Evolutionary conservation across 176 grass and related monocot genomes (phyloP).

Genomic region (Oryza coarctata): DNA sequence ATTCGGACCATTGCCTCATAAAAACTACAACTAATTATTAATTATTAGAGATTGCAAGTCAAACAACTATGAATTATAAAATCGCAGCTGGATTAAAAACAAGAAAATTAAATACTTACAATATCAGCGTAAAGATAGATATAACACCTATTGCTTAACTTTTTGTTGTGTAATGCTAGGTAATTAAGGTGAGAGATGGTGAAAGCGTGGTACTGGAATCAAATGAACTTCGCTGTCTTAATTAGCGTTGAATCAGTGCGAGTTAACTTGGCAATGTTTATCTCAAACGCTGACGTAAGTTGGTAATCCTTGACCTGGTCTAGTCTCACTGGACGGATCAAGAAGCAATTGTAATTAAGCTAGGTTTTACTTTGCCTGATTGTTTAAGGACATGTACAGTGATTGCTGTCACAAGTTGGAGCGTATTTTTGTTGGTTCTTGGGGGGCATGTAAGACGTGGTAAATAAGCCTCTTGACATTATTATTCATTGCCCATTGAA

Average conservation of each 20-base stretch:
- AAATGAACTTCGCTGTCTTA: background rate
- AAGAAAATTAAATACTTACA: no score
- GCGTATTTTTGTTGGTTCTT: conserved; percentile 36
- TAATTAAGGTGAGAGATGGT: background rate
- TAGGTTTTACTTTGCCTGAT: conserved; percentile 15
- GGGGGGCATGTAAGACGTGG: conserved; percentile 30
- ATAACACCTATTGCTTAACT: no score
- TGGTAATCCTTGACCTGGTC: background rate
- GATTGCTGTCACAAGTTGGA: conserved; percentile 20
- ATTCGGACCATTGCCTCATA: no score
- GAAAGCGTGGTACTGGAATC: background rate
- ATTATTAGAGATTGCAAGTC: no score
- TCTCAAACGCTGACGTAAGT: background rate
- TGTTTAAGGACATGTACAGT: background rate
- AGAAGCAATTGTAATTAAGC: conserved; percentile 12
- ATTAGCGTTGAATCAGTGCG: background rate
- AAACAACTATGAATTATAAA: no score
- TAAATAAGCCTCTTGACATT: background rate
- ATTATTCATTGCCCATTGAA: background rate
- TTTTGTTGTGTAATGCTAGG: no score
- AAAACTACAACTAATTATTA: no score
- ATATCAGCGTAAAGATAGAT: no score
- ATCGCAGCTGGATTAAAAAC: no score
- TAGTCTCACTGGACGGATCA: background rate
- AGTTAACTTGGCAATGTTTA: background rate